phyloP scores from a whole-genome alignment of 106 monocot genomes.

The Alisma plantagoaquatica region DNA sequence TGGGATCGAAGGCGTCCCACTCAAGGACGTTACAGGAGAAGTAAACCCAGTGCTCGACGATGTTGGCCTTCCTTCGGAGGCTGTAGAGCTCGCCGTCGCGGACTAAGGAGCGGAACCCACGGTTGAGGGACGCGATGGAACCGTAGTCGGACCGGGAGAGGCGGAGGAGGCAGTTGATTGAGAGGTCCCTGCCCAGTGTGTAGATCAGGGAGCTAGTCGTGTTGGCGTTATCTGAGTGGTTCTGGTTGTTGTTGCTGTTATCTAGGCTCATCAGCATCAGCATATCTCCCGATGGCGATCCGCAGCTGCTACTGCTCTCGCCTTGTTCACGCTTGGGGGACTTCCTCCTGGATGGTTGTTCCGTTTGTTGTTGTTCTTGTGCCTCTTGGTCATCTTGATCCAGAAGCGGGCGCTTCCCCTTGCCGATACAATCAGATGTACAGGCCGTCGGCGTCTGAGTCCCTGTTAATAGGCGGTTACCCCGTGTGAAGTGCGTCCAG shows the following conservation, averaged over 20 bases:
- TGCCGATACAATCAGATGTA: no score
- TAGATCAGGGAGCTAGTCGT: slow-evolving; percentile 54
- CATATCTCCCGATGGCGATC: neutral
- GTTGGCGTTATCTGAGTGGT: slow-evolving; percentile 1
- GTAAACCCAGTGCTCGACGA: slow-evolving; percentile 71
- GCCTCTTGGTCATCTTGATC: no score
- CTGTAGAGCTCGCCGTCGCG: slow-evolving; percentile 53
- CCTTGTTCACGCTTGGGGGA: neutral
- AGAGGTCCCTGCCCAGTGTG: slow-evolving; percentile 65
- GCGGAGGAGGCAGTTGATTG: slow-evolving; percentile 56
- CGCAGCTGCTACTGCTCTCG: no score
- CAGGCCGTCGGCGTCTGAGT: neutral
- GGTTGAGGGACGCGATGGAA: slow-evolving; percentile 46
- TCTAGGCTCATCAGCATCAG: neutral
- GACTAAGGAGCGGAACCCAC: slow-evolving; percentile 45
- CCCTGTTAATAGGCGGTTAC: slow-evolving; percentile 18
- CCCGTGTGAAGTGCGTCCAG: slow-evolving; percentile 40
- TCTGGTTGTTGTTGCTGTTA: slow-evolving; percentile 10
- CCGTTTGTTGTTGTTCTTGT: neutral
- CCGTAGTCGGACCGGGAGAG: slow-evolving; percentile 63
- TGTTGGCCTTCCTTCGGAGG: slow-evolving; percentile 32
- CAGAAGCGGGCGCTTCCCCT: no score
- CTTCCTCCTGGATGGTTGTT: slow-evolving; percentile 17
- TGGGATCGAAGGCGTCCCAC: slow-evolving; percentile 73
- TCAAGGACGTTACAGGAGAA: slow-evolving; percentile 57